Conservation (phyloP, 192 early-diverging fungal species). For the Umbelopsis sp. region DNA sequence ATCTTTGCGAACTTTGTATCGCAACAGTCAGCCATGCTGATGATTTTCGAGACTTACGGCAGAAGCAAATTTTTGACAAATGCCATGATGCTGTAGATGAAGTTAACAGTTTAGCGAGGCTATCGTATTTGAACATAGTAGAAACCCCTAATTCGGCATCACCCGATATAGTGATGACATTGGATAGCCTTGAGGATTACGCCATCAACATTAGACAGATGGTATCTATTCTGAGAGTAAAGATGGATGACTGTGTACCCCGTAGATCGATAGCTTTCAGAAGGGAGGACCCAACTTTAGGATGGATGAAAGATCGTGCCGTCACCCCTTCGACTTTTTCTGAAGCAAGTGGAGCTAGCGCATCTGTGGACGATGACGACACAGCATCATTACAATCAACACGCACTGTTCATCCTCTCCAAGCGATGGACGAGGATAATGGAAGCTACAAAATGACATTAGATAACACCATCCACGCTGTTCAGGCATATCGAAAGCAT, state of each 20-base stretch:
- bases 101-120: background rate
- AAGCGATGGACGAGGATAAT: conserved; percentile 7
- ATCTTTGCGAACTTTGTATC: conserved; percentile 14
- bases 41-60: background rate
- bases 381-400: conserved; percentile 1
- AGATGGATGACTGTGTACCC: conserved; percentile 12
- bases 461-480: conserved; percentile 7
- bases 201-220: conserved; percentile 4
- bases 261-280: conserved; percentile 5
- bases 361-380: conserved; percentile 12
- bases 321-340: conserved; percentile 7
- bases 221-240: conserved; percentile 5
- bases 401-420: conserved; percentile 10
- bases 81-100: background rate
- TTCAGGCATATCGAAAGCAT: background rate
- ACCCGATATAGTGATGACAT: background rate
- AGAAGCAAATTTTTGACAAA: conserved; percentile 8
- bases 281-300: background rate
- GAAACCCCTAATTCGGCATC: background rate
- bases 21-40: background rate
- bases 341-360: background rate
- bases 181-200: conserved; percentile 1
- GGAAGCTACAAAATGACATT: conserved; percentile 4
- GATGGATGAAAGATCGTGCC: background rate
- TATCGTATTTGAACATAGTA: background rate